These are phyloP conservation scores for Penicillium atrosanguineum DNA, from an alignment of 495 filamentous ascomycete genomes.

Conservation along the genomic window DNA sequence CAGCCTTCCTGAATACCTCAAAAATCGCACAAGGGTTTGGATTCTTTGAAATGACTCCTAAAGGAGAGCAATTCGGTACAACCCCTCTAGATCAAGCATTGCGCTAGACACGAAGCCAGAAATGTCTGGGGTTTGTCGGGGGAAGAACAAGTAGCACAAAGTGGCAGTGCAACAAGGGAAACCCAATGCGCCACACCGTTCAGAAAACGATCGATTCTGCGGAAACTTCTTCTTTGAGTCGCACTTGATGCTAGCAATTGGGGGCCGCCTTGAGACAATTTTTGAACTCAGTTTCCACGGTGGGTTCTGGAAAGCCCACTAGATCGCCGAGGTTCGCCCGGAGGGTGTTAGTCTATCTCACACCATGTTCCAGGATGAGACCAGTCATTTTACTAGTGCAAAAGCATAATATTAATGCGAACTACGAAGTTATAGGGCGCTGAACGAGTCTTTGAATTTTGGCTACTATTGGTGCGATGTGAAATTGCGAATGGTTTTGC, in stretches of 20 bases:
- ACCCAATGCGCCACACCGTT: neutral
- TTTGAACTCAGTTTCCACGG: slow-evolving; percentile 1
- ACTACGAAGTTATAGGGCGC: neutral
- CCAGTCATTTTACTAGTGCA: neutral
- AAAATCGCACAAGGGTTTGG: neutral
- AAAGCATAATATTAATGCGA: neutral
- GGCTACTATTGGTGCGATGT: neutral
- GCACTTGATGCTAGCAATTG: neutral
- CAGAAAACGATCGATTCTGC: neutral
- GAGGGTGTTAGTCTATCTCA: neutral
- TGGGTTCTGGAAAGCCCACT: slow-evolving; percentile 11
- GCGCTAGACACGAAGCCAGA: neutral
- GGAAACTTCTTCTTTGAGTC: neutral
- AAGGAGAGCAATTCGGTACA: neutral
- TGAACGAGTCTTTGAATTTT: neutral
- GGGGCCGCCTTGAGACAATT: neutral
- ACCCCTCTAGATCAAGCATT: neutral
- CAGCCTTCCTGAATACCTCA: neutral
- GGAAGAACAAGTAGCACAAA: neutral
- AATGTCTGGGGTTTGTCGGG: neutral
- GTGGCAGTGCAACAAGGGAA: neutral
- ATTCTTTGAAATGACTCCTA: neutral
- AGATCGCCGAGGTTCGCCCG: slow-evolving; percentile 3
- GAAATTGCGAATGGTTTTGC: too few relatives aligned
- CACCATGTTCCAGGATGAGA: neutral